These are phyloP conservation scores for Huiozyma sinensis DNA, from an alignment of 805 yeast species.

Conservation along the genomic window DNA sequence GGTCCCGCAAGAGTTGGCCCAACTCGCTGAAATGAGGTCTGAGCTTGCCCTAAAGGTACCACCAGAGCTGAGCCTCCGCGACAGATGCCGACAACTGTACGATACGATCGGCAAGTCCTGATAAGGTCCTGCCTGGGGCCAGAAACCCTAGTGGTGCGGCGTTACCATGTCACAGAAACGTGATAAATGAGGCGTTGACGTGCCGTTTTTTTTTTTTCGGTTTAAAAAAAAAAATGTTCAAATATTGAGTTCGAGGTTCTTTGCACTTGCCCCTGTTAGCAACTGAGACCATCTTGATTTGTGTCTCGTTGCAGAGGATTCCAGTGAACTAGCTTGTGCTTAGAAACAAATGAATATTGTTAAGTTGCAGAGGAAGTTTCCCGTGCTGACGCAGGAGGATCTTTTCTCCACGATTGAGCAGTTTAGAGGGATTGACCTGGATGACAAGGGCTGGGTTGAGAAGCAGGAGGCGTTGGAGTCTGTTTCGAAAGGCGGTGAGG, in stretches of 20 bases:
- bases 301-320: too few species aligned
- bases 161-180: too few species aligned
- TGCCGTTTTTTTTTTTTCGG: not conserved
- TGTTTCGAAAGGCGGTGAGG: constrained; percentile 67
- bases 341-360: constrained; percentile 45
- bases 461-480: constrained; percentile 83
- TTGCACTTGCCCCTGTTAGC: too few species aligned
- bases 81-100: constrained; percentile 1
- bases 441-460: constrained; percentile 91
- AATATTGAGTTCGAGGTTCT: too few species aligned
- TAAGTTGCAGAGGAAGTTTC: constrained; percentile 69
- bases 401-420: constrained; percentile 76
- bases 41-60: not conserved
- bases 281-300: too few species aligned
- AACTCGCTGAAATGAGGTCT: not conserved
- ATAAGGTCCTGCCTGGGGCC: not conserved
- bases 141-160: not conserved
- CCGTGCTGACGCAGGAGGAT: constrained; percentile 76
- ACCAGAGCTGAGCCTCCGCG: not conserved
- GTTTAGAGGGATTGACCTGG: constrained; percentile 75
- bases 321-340: not conserved
- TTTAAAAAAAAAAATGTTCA: not conserved
- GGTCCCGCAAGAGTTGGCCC: not conserved
- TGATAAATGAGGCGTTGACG: not conserved
- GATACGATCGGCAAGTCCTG: not conserved